Evolutionary conservation across 2,329 filamentous ascomycete genomes (phyloP), one percentile per base, ranked within the genome.

Genomic region (Claviceps cyperi): DNA sequence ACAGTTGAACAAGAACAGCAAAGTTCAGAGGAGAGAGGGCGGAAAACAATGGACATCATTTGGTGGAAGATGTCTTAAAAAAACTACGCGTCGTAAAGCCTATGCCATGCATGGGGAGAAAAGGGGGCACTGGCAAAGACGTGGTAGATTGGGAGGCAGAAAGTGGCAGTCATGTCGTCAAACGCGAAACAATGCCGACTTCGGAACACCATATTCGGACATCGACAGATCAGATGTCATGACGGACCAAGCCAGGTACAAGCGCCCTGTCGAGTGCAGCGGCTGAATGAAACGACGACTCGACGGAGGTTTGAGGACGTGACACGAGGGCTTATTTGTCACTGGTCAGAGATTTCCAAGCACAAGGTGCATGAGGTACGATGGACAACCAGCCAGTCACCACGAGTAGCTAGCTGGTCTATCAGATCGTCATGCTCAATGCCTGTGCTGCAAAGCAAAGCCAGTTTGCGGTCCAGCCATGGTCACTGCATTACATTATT

Each of bases 21-120:
- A 21, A 67, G 58, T 58, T 65, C 62, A 38, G 60, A 53, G 50
- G 59, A 59, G 52, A 66, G 55, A 50, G 64, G 63, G 48, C 64
- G 64, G 52, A 67, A 56, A 50, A 65, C 53, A 52, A 58, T 60
- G 46, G 62, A 59, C 53, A 64, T 61, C 65, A 67, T 67, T n/a
- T n/a, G 55, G 58, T 57, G 57, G 53, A 37, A 38, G 21, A 46
- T 41, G 37, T 46, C 36, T 24, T 40, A 21, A 50, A 21, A 47
- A 17, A 38, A 49, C 43, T n/a, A 24, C 24, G 37, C 37, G 40
- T 49, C 40, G 39, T 21, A 36, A 36, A 36, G n/a, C 21, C 28
- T 37, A 43, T 28, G 32, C 32, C 14, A 13, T 32, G 15, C 14
- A 43, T 5, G n/a, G n/a, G 22, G 22, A 39, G 11, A 35, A 35